Percentiles rank a stretch among this genome's conserved stretches.
phyloP scores from a whole-genome alignment of 306 rosid species.

The Gastrolobium villosum region DNA sequence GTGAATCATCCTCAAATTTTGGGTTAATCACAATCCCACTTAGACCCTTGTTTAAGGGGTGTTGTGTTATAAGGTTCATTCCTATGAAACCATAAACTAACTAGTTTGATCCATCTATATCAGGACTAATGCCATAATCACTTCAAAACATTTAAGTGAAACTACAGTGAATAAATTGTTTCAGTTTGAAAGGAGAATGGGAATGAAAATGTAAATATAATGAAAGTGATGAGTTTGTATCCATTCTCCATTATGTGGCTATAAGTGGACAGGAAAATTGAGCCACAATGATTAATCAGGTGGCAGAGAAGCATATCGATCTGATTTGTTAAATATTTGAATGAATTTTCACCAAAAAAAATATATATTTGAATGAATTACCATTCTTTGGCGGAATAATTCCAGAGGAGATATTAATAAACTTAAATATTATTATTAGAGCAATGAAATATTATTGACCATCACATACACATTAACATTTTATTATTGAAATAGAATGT shows the following conservation, averaged over 20 bases:
- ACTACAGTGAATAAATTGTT: not conserved
- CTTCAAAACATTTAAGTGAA: not conserved
- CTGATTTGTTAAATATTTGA: not conserved
- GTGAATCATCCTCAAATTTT: conserved; percentile 53
- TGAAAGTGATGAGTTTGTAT: not conserved
- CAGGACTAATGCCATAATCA: conserved; percentile 22
- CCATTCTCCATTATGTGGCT: conserved; percentile 3
- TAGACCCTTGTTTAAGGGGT: not conserved
- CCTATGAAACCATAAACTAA: not conserved
- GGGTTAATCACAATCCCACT: conserved; percentile 20
- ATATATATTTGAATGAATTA: not conserved
- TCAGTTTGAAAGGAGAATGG: not conserved
- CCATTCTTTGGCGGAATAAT: not conserved
- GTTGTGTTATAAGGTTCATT: not conserved
- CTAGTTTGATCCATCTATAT: not conserved
- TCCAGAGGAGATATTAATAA: not conserved
- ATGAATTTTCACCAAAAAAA: too few relatives aligned
- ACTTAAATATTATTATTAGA: not conserved
- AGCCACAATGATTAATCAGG: not conserved
- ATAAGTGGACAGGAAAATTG: conserved; percentile 2
- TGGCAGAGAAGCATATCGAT: conserved; percentile 18
- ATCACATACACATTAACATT: not conserved
- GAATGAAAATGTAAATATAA: not conserved
- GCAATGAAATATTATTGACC: not conserved
- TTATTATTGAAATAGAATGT: not conserved